phyloP scores from a whole-genome alignment of 2,329 filamentous ascomycete species.

The Ophiocordyceps australis region DNA sequence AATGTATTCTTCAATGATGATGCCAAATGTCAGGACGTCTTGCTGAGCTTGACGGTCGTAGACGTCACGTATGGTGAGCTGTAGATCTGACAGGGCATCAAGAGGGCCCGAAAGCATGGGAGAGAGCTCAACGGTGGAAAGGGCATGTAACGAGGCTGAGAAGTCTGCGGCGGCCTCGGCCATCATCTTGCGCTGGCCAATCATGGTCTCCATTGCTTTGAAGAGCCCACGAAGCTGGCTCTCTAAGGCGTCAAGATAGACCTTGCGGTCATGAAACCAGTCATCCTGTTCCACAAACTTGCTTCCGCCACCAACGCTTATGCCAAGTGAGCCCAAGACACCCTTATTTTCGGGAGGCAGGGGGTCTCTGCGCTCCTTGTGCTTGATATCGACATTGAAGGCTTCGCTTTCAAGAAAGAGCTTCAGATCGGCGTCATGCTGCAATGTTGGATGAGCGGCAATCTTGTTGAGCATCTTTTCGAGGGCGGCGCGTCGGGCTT shows the following conservation, averaged over 20 bases:
- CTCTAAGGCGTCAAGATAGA: conserved; percentile 89
- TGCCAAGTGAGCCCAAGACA: conserved; percentile 69
- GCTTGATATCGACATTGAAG: conserved; percentile 93
- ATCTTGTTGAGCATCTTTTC: conserved; percentile 98
- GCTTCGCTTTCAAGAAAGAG: conserved; percentile 92
- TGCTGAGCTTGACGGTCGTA: conserved; percentile 96
- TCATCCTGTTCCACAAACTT: conserved; percentile 99
- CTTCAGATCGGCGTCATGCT: conserved; percentile 87
- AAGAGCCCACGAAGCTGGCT: conserved; percentile 77
- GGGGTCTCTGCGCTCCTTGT: conserved; percentile 84
- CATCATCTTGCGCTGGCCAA: conserved; percentile 79
- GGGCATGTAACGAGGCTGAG: conserved; percentile 75
- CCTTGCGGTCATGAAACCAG: conserved; percentile 94
- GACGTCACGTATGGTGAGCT: conserved; percentile 83
- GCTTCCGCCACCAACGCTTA: conserved; percentile 55
- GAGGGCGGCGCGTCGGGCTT: conserved; percentile 73
- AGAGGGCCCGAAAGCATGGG: conserved; percentile 75
- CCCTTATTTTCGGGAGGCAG: conserved; percentile 82
- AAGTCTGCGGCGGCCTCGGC: conserved; percentile 90
- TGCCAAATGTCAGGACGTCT: conserved; percentile 87
- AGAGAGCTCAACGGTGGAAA: conserved; percentile 85
- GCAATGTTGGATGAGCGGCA: conserved; percentile 71
- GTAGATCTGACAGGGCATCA: conserved; percentile 80
- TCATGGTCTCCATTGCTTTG: conserved; percentile 87
- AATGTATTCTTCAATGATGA: conserved; percentile 97